Base-by-base conservation (phyloP, 169 alveolate genomes). In the Cryptosporidium sp. region DNA sequence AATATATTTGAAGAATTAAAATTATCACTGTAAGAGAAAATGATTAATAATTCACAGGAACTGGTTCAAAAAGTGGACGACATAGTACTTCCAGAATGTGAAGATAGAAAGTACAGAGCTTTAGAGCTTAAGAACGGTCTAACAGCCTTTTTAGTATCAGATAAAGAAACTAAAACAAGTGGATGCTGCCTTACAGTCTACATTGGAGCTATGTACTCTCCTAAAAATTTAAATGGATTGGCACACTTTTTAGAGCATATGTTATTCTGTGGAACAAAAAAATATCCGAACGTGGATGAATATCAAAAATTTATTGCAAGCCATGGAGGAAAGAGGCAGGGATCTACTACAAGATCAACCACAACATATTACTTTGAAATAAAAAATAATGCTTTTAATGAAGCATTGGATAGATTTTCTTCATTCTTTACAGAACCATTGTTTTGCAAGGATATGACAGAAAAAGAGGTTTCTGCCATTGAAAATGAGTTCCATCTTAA, bases 161-260 rank as follows among this genome's bases (percentile, higher is more conserved):
- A 80, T 65, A 60, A 60, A 44, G 89, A 80, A 80, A 62, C 89
- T 29, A 80, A 80, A 65, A 61, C 62, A 44, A 80, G 89, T 62
- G 89, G 89, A 18, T 58, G 89, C 62, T 80, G 80, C 23, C 42
- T 80, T 58, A 44, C 89, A 2, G 97, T 95, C 12, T 87, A 93
- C 35, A 93, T 94, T 8, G 98, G 98, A 18, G 92, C 94, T 23
- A 84, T 91, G 52, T 70, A 85, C 61, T 97, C 96, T 80, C 97
- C 97, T 31, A 52, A 58, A n/a, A 96, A 94, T 58, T 84, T 94
- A 33, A 94, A 92, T 48, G 98, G 98, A 8, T 80, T 96, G 53
- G 98, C 98, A 12, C 98, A 96, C 91, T 93, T 95, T 72, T 92
- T 94, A 39, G 98, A 96, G 67, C 98, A 96, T 91, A 95, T 96